Evolutionary conservation across 371 early-diverging fungal genomes (phyloP).

Genomic region (Gilbertella persicaria): DNA sequence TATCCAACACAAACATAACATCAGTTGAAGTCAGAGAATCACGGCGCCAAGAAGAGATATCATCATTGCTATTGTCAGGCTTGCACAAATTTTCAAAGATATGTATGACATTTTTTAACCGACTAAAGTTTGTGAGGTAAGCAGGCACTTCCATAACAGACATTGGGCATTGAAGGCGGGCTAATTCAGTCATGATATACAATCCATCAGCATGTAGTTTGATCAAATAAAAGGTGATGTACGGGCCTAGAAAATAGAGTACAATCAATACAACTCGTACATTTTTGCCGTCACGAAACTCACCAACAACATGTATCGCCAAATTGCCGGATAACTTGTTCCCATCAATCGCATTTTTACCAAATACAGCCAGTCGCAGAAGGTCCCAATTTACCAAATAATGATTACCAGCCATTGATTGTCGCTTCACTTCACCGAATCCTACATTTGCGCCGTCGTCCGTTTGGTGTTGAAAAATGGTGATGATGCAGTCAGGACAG

Average conservation of each 20-base stretch:
- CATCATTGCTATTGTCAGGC: slow-evolving; percentile 7
- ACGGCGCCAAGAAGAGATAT: slow-evolving; percentile 11
- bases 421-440: slow-evolving; percentile 22
- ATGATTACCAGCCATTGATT: slow-evolving; percentile 21
- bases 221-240: slow-evolving; percentile 27
- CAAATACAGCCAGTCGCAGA: slow-evolving; percentile 23
- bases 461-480: slow-evolving; percentile 17
- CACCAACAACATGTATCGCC: slow-evolving; percentile 21
- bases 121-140: slow-evolving; percentile 16
- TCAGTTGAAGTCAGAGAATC: slow-evolving; percentile 8
- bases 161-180: slow-evolving; percentile 19
- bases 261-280: slow-evolving; percentile 12
- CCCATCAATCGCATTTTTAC: slow-evolving; percentile 22
- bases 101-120: slow-evolving; percentile 21
- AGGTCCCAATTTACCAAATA: slow-evolving; percentile 31
- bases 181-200: slow-evolving; percentile 29
- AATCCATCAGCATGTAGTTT: slow-evolving; percentile 27
- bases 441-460: slow-evolving; percentile 21
- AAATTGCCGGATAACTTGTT: slow-evolving; percentile 13
- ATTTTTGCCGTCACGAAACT: slow-evolving; percentile 18
- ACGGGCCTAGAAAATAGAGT: slow-evolving; percentile 22
- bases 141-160: slow-evolving; percentile 26
- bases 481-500: slow-evolving; percentile 31
- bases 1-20: no score
- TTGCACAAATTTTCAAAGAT: slow-evolving; percentile 19